Evolutionary conservation across 768 basidiomycete species (phyloP).

Genomic region (Pleurotus pulmonarius): DNA sequence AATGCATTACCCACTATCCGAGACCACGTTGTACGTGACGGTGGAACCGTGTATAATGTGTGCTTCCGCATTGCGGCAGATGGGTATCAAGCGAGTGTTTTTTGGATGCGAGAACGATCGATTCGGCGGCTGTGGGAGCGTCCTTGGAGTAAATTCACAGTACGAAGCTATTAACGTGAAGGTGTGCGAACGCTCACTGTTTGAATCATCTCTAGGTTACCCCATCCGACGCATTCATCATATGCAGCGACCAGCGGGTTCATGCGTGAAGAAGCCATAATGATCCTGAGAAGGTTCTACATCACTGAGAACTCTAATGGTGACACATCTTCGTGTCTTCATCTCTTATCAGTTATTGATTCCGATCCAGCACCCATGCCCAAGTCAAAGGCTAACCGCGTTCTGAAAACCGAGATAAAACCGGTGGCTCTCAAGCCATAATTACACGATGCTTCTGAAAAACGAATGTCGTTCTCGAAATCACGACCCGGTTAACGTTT

Average conservation of each 20-base stretch:
- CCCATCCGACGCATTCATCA: slow-evolving; percentile 69
- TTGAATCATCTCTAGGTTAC: slow-evolving; percentile 39
- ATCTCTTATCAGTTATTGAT: slow-evolving; percentile 10
- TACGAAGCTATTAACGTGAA: slow-evolving; percentile 28
- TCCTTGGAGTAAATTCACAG: slow-evolving; percentile 81
- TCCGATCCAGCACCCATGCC: slow-evolving; percentile 73
- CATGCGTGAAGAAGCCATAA: slow-evolving; percentile 78
- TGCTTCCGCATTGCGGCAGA: slow-evolving; percentile 88
- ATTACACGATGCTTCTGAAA: background rate
- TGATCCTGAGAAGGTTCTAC: slow-evolving; percentile 84
- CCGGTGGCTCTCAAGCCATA: slow-evolving; percentile 13
- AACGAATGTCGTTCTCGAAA: too few relatives aligned
- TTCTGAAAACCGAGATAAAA: slow-evolving; percentile 79
- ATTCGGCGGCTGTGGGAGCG: slow-evolving; percentile 96
- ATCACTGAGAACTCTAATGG: slow-evolving; percentile 93
- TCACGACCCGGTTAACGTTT: too few relatives aligned
- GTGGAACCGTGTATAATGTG: slow-evolving; percentile 99
- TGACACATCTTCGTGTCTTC: slow-evolving; percentile 22
- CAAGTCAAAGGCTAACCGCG: slow-evolving; percentile 79
- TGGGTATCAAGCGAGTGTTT: slow-evolving; percentile 86
- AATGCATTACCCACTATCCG: slow-evolving; percentile 59
- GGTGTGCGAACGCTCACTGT: background rate
- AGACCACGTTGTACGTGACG: slow-evolving; percentile 91
- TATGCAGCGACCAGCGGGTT: slow-evolving; percentile 78
- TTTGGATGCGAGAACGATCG: slow-evolving; percentile 95